Base-by-base conservation (phyloP, 331 rosid genomes). In the Spiraea crenata region DNA sequence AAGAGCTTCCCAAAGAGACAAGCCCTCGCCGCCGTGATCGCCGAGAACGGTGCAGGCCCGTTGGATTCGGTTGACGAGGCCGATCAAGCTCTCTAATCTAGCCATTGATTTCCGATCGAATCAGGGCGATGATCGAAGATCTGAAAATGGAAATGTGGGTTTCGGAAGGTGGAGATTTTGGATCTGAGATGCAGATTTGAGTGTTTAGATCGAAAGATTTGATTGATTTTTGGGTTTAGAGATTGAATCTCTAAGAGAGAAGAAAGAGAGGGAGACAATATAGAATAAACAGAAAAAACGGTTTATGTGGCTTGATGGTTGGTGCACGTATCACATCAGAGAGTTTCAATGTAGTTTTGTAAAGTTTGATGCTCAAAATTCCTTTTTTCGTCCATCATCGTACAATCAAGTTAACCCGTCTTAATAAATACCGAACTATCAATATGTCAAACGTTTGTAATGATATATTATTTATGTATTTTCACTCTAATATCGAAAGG, bases 1-100 rank as follows among this genome's bases (percentile, higher is more conserved):
- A 81, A 95, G 99, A 77, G 99, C 99, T 86, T 95, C 99, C 98
- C 99, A 95, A 38, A 95, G 96, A 37, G 99, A 95, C 87, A 95
- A 76, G 31, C 98, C 99, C 80, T 91, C 98, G 47, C 99, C 99
- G 34, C 99, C 99, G 75, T 95, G 81, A 65, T 95, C 99, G 1
- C 99, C 99, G 25, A 95, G 83, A 9, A 90, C 96, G 49, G 99
- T 95, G 80, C 99, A 95, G 67, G 99, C 99, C 51, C 93, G 81
- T 79, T 95, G 99, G 88, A 95, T 95, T 76, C 87, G 83, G 65
- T 95, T 95, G 70, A 95, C 96, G n/a, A 95, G 90, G 61, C 99
- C 99, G 83, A 95, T 95, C 99, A 95, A 85, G 89, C 98, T 95
- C 84, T 90, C 92, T 98, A 95, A 86, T 5, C 96, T 95, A 79